These are phyloP conservation scores for Sporobolomyces phaffii DNA, from an alignment of 768 basidiomycete species.

Conservation along the genomic window DNA sequence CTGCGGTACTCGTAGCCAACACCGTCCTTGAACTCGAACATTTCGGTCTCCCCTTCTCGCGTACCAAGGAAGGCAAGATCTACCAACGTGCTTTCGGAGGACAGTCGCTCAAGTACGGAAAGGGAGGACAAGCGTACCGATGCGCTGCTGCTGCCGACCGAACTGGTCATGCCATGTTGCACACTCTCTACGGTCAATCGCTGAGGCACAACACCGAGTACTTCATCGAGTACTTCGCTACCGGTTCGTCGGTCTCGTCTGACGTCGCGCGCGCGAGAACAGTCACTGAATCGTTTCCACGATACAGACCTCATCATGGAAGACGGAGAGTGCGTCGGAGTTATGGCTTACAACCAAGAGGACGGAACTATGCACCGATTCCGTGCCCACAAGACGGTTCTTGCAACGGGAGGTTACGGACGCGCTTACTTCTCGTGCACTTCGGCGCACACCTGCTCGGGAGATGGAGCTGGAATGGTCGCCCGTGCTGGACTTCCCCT, in stretches of 20 bases:
- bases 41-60: constrained; percentile 96
- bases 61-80: constrained; percentile 97
- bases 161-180: constrained; percentile 95
- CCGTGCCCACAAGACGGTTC: constrained; percentile 94
- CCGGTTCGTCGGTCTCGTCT: constrained; percentile 15
- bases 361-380: constrained; percentile 98
- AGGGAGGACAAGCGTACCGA: constrained; percentile 98
- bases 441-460: constrained; percentile 96
- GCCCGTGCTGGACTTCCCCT: constrained; percentile 89
- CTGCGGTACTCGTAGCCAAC: background rate
- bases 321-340: constrained; percentile 97
- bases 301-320: constrained; percentile 88
- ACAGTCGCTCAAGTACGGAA: constrained; percentile 91
- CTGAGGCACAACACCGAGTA: constrained; percentile 98
- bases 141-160: constrained; percentile 98
- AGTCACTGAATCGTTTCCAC: too few species aligned
- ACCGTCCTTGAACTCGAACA: constrained; percentile 72
- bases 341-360: constrained; percentile 98
- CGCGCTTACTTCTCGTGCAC: constrained; percentile 98
- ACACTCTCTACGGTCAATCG: constrained; percentile 98
- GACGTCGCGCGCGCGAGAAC: too few species aligned
- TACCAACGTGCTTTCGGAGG: constrained; percentile 99
- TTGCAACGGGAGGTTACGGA: constrained; percentile 97
- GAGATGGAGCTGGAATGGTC: constrained; percentile 99
- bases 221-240: constrained; percentile 99